Base-by-base conservation (phyloP, 768 basidiomycete genomes). In the Tricholoma sp. region DNA sequence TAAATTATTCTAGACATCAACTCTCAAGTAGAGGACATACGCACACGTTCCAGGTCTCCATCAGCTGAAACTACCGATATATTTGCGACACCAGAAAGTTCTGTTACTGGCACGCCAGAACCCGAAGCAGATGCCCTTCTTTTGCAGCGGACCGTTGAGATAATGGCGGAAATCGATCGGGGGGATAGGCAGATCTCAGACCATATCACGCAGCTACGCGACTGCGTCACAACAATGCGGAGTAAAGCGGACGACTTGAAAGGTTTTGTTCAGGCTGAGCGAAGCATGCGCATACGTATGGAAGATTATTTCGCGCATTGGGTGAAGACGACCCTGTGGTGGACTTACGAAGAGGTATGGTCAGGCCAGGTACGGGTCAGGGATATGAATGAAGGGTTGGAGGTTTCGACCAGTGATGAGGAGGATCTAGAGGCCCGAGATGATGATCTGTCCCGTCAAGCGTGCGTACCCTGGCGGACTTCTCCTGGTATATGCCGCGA, bases 261-360 rank as follows among this genome's bases (percentile, higher is more conserved):
- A 4, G 55, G 44, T 7, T 17, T 54, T 20, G 18, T 63, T 11
- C 54, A 56, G 37, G 57, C 61, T 11, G 66, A 64, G 52, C 57
- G 50, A 32, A 52, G 42, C 1, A 59, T 49, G 29, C 59, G 61
- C 31, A 36, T 50, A n/a, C 66, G 64, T 28, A 41, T 64, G 11
- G 55, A 60, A 34, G 52, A 50, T n/a, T 65, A 60, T 48, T 33
- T 59, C 12, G 36, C 54, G 8, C 53, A 62, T 39, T 67, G 61
- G 63, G 52, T 41, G 11, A 41, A 32, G 11, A 42, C 54, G 4
- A 11, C 37, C 8, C 53, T 54, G 13, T 15, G 31, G 5, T 67
- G 66, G 66, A 55, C 56, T 1, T 57, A 56, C 18, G 31, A 57
- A n/a, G 64, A 65, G n/a, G 57, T 64, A 3, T 65, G 61, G 60